A percentile compares a stretch with the other conserved stretches of the same genome.
phyloP scores from a whole-genome alignment of 208 protist genomes.

The Phytomonas sp. region DNA sequence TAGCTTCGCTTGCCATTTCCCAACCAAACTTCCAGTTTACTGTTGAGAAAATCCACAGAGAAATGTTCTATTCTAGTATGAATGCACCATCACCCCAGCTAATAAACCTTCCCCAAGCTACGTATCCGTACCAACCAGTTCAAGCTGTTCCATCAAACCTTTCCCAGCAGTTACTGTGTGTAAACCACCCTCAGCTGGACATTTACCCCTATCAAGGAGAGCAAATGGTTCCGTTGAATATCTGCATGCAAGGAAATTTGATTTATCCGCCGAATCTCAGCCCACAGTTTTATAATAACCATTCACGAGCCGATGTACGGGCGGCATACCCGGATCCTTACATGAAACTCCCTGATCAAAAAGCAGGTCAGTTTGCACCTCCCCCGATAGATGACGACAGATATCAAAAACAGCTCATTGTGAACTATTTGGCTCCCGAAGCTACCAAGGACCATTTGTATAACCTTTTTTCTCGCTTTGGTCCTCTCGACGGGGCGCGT shows the following conservation, averaged over 20 bases:
- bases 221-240: constrained; percentile 31
- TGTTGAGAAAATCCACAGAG: not conserved
- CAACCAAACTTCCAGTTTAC: not conserved
- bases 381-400: constrained; percentile 43
- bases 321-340: constrained; percentile 19
- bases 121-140: constrained; percentile 30
- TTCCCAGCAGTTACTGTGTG: constrained; percentile 22
- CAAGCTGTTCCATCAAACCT: constrained; percentile 24
- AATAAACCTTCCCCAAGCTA: constrained; percentile 19
- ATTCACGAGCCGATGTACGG: constrained; percentile 9
- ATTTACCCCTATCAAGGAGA: constrained; percentile 21
- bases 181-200: constrained; percentile 24
- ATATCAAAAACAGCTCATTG: constrained; percentile 71
- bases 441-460: constrained; percentile 52
- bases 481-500: constrained; percentile 49
- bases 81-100: constrained; percentile 15
- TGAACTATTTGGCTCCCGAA: constrained; percentile 69
- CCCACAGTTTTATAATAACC: constrained; percentile 18
- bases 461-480: constrained; percentile 60
- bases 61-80: not conserved
- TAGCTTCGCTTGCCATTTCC: not conserved
- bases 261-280: constrained; percentile 18
- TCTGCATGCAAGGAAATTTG: constrained; percentile 25
- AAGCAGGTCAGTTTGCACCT: constrained; percentile 25
- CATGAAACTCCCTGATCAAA: constrained; percentile 15